These are phyloP conservation scores for Gigaspora rosea DNA, from an alignment of 192 early-diverging fungal species.

Conservation along the genomic window DNA sequence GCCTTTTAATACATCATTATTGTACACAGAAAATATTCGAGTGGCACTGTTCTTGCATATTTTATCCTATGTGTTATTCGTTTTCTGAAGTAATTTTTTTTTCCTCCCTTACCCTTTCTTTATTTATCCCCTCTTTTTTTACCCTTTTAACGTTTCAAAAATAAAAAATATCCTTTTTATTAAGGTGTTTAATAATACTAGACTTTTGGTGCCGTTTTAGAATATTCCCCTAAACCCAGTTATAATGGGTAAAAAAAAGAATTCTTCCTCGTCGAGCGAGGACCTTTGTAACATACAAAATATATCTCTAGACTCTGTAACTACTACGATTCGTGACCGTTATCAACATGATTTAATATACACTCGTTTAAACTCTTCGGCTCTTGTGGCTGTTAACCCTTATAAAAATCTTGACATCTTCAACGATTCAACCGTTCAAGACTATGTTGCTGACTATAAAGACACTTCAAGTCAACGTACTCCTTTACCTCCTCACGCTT, in stretches of 20 bases:
- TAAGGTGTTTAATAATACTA: too few relatives aligned
- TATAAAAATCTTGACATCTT: constrained; percentile 55
- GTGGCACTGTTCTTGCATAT: too few relatives aligned
- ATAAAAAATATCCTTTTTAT: too few relatives aligned
- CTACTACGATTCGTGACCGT: constrained; percentile 52
- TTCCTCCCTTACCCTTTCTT: too few relatives aligned
- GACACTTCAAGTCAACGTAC: constrained; percentile 56
- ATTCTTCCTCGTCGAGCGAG: neutral
- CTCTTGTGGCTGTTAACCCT: constrained; percentile 73
- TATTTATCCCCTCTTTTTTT: too few relatives aligned
- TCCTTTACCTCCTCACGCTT: constrained; percentile 73
- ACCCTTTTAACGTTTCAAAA: too few relatives aligned
- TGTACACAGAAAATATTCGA: too few relatives aligned
- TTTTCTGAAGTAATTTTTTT: too few relatives aligned
- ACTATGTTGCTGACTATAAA: constrained; percentile 75
- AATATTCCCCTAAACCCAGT: neutral
- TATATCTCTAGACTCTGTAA: constrained; percentile 40
- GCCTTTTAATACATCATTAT: too few relatives aligned
- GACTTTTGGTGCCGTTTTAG: too few relatives aligned
- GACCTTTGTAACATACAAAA: constrained; percentile 35
- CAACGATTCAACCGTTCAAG: constrained; percentile 62
- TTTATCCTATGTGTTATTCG: too few relatives aligned
- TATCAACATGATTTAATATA: constrained; percentile 61
- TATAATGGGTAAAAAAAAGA: constrained; percentile 24
- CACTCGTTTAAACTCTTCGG: constrained; percentile 68